Evolutionary conservation across 1,284 basidiomycete genomes (phyloP), one percentile per base, ranked within the genome.

Genomic region (Inonotus hispidus): DNA sequence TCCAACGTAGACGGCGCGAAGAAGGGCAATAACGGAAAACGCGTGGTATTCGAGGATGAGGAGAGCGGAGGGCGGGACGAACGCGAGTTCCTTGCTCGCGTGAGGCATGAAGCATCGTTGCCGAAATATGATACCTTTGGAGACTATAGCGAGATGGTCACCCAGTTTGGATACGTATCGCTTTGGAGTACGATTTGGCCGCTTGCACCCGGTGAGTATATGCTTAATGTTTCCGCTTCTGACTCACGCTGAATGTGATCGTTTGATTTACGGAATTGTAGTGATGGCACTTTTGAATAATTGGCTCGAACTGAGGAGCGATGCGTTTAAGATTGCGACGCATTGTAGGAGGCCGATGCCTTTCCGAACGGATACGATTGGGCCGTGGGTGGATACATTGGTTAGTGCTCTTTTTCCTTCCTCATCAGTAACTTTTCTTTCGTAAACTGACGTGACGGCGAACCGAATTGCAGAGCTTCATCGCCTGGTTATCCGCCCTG

Each of bases 171-270:
- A 1, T 95, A 95, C 71, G 85, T 98, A 29, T 85, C 85, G 2
- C 77, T 98, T 32, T 98, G 95, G 93, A 91, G 88, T 45, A 88
- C 92, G 32, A 92, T 96, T 61, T 99, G 95, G 96, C 94, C 95
- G 0, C 78, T 99, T 16, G 92, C 93, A 3, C 87, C 91, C n/a
- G 79, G 87, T 84, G 66, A 61, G 83, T 73, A 39, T 29, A 56
- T 68, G 39, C 67, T 70, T 8, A 32, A 32, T 32, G 32, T 32
- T 46, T 35, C 19, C 6, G 1, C n/a, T 32, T 4, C 16, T 49
- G 47, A 3, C 16, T 49, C 19, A 3, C 1, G 66, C 2, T 62
- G 60, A 73, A 2, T 60, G 53, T 49, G 55, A 52, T 41, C 29
- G 45, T 47, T 11, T 19, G 3, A 19, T 25, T 41, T 29, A 53